Conservation (phyloP, 768 basidiomycete species). For the Russula vinacea region DNA sequence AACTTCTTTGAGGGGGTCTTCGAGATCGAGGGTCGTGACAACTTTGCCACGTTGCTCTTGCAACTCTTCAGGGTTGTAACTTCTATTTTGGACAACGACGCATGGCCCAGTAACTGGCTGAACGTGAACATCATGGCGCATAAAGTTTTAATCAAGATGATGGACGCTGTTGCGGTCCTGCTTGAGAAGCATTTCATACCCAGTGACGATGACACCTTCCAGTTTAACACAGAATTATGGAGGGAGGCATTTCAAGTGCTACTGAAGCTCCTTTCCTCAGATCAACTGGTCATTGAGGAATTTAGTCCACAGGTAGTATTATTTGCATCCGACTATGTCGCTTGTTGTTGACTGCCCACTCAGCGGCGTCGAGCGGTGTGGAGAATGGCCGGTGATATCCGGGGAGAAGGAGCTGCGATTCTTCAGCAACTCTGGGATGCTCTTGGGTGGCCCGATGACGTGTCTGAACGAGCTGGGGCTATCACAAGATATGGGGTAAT, state of each 20-base stretch:
- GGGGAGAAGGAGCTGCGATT: slow-evolving; percentile 85
- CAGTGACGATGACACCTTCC: slow-evolving; percentile 51
- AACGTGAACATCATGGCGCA: slow-evolving; percentile 88
- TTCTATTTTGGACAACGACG: slow-evolving; percentile 81
- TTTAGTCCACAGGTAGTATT: slow-evolving; percentile 80
- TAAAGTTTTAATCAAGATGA: slow-evolving; percentile 82
- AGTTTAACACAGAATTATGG: slow-evolving; percentile 81
- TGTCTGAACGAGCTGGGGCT: slow-evolving; percentile 49
- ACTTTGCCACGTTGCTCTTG: slow-evolving; percentile 64
- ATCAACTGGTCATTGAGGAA: slow-evolving; percentile 91
- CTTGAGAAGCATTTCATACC: slow-evolving; percentile 82
- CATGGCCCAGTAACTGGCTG: slow-evolving; percentile 88
- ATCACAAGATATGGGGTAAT: slow-evolving; percentile 69
- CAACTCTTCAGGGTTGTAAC: slow-evolving; percentile 78
- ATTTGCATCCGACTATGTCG: neutral
- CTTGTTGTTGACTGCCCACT: slow-evolving; percentile 8
- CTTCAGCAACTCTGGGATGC: slow-evolving; percentile 81
- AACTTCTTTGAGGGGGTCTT: slow-evolving; percentile 75
- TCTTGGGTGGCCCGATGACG: slow-evolving; percentile 70
- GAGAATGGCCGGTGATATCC: slow-evolving; percentile 93
- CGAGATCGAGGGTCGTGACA: slow-evolving; percentile 86
- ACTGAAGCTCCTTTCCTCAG: slow-evolving; percentile 80
- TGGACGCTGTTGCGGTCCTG: slow-evolving; percentile 76
- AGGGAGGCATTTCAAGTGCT: slow-evolving; percentile 76
- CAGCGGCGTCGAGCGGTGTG: slow-evolving; percentile 94